Evolutionary conservation across 2,329 filamentous ascomycete species (phyloP), one percentile per base, ranked within the genome.

Genomic region (Aspergillus piperis): DNA sequence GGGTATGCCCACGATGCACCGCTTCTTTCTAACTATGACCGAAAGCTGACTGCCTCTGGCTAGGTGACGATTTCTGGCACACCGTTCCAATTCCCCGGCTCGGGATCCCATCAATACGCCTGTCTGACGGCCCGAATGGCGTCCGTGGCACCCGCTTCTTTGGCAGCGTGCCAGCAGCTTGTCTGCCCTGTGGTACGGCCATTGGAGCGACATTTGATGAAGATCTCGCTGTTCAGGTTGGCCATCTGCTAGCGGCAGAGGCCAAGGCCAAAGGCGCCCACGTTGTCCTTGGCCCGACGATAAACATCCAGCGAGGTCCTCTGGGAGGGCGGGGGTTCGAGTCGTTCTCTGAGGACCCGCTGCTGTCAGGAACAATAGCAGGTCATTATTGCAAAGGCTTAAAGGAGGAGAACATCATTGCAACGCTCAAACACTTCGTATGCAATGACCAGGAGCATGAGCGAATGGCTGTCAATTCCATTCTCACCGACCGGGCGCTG

Each of bases 301-400:
- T 92, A 23, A 92, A 90, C 77, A 88, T 93, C 81, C 91, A 94
- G 68, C 85, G 91, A 15, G 89, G 90, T 53, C 91, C 91, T 0
- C 81, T 95, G 0, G 91, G 91, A 17, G 91, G 91, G 15, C 84
- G 91, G 60, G 92, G 92, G 64, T 95, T 94, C 66, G 91, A 95
- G 75, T 92, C 90, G 0, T 94, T 92, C 73, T 92, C 90, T 0
- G 91, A 95, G 73, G 91, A 95, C 66, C 90, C 91, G 0, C 83
- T 88, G 7, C 81, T 95, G 10, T 90, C 90, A 0, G 90, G 90
- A 38, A 89, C 88, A 64, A 78, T 92, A 61, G 88, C 89, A 13
- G 85, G 88, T 2, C 84, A 88, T 59, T 90, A 91, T 62, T 88
- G 91, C 69, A 86, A 84, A 47, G 89, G 89, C 3, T 80, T 90